phyloP scores from a whole-genome alignment of 208 protist species.

The Hexamita inflata region DNA sequence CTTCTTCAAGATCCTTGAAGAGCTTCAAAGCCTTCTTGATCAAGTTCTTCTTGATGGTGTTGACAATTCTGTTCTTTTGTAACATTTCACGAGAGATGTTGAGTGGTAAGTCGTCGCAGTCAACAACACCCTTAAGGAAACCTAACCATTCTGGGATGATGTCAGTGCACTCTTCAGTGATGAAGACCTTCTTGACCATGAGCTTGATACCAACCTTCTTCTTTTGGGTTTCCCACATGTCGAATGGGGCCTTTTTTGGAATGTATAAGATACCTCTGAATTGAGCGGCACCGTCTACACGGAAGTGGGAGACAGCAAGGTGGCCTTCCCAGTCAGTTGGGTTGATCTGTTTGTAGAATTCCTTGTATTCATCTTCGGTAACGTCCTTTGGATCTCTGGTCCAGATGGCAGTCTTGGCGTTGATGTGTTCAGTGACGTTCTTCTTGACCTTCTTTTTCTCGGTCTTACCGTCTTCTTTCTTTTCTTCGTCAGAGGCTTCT shows the following conservation, averaged over 20 bases:
- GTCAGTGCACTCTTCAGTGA: slow-evolving; percentile 92
- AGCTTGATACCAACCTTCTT: slow-evolving; percentile 86
- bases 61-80: slow-evolving; percentile 91
- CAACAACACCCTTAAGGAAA: slow-evolving; percentile 90
- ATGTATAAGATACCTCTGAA: slow-evolving; percentile 92
- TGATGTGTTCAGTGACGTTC: slow-evolving; percentile 77
- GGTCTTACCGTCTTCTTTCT: slow-evolving; percentile 50
- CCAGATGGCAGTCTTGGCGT: slow-evolving; percentile 95
- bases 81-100: slow-evolving; percentile 97
- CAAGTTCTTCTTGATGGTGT: slow-evolving; percentile 93
- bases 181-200: slow-evolving; percentile 59
- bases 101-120: slow-evolving; percentile 95
- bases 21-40: slow-evolving; percentile 87
- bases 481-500: slow-evolving; percentile 39
- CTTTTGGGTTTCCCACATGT: slow-evolving; percentile 80
- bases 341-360: slow-evolving; percentile 91
- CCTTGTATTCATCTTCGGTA: slow-evolving; percentile 86
- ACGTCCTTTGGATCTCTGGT: slow-evolving; percentile 76
- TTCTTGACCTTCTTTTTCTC: slow-evolving; percentile 59
- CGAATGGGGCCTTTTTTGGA: slow-evolving; percentile 63
- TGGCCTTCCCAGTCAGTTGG: slow-evolving; percentile 76
- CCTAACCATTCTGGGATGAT: slow-evolving; percentile 85
- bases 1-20: slow-evolving; percentile 78
- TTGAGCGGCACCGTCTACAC: slow-evolving; percentile 81
- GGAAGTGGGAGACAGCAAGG: slow-evolving; percentile 84